These are phyloP conservation scores for Chloropicon primus DNA, from an alignment of 139 green algal genomes.

Conservation along the genomic window DNA sequence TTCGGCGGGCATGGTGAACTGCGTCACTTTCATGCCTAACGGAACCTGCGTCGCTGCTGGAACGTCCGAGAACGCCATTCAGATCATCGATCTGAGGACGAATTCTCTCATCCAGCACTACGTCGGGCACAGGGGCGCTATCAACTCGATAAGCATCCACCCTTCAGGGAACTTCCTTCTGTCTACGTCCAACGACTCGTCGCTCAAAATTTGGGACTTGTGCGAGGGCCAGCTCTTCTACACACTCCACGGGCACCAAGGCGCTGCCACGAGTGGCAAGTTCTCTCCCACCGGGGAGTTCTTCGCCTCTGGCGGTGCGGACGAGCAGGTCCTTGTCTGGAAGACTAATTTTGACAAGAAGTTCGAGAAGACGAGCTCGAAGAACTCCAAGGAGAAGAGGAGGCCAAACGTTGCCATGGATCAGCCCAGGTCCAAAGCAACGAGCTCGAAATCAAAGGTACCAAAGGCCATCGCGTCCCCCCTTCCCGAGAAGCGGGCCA, in stretches of 20 bases:
- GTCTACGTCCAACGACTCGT: slow-evolving; percentile 53
- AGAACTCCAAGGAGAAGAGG: slow-evolving; percentile 10
- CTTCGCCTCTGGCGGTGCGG: slow-evolving; percentile 62
- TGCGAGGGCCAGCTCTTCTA: slow-evolving; percentile 77
- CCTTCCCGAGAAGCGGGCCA: neutral
- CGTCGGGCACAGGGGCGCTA: slow-evolving; percentile 34
- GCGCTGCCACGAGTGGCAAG: slow-evolving; percentile 37
- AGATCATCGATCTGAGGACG: slow-evolving; percentile 42
- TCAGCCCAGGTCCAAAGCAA: neutral
- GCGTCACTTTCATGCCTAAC: slow-evolving; percentile 66
- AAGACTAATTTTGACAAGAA: slow-evolving; percentile 76
- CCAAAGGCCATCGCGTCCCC: neutral
- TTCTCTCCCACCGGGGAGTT: slow-evolving; percentile 66
- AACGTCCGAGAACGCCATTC: slow-evolving; percentile 51
- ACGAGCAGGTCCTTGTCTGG: slow-evolving; percentile 82
- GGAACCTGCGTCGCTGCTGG: slow-evolving; percentile 59
- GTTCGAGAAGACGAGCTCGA: slow-evolving; percentile 38
- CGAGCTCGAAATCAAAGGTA: neutral
- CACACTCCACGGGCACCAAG: slow-evolving; percentile 78
- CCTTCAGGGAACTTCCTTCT: slow-evolving; percentile 69
- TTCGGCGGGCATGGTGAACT: slow-evolving; percentile 28
- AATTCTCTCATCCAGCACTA: slow-evolving; percentile 71
- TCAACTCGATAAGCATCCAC: slow-evolving; percentile 63
- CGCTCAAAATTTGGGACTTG: slow-evolving; percentile 78
- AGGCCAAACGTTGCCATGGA: neutral